Conservation (phyloP, 1,284 basidiomycete genomes). For the Leccinum subrobustum region DNA sequence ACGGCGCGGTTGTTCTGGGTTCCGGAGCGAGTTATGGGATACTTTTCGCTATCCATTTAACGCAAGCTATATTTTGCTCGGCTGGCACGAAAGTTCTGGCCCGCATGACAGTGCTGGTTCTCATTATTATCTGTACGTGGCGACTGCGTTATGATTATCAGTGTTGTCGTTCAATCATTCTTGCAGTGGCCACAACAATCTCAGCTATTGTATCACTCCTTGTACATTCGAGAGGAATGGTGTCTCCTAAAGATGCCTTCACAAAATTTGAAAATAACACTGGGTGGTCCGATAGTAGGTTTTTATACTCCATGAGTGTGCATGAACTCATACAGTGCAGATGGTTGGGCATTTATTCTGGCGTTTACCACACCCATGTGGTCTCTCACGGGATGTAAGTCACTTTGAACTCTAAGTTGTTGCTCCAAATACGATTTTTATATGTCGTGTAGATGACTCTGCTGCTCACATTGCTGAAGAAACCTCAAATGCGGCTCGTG, state of each 20-base stretch:
- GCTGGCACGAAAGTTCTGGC: slow-evolving; percentile 62
- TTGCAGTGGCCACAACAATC: slow-evolving; percentile 51
- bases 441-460: slow-evolving; percentile 43
- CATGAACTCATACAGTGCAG: slow-evolving; percentile 30
- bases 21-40: slow-evolving; percentile 62
- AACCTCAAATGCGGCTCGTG: slow-evolving; percentile 57
- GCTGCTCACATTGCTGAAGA: slow-evolving; percentile 75
- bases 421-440: neutral
- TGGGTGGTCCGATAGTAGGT: slow-evolving; percentile 58
- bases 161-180: neutral
- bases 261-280: slow-evolving; percentile 66
- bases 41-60: slow-evolving; percentile 53
- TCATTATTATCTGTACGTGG: slow-evolving; percentile 51
- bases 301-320: neutral
- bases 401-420: neutral
- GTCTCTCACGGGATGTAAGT: slow-evolving; percentile 23
- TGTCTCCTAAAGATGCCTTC: slow-evolving; percentile 61
- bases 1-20: slow-evolving; percentile 47
- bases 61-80: slow-evolving; percentile 64
- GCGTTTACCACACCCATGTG: slow-evolving; percentile 25
- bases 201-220: slow-evolving; percentile 54
- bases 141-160: neutral
- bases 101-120: slow-evolving; percentile 61
- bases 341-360: slow-evolving; percentile 32
- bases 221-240: slow-evolving; percentile 50